Base-by-base conservation (phyloP, 1,139 yeast genomes). In the Pneumocystis jirovecii region DNA sequence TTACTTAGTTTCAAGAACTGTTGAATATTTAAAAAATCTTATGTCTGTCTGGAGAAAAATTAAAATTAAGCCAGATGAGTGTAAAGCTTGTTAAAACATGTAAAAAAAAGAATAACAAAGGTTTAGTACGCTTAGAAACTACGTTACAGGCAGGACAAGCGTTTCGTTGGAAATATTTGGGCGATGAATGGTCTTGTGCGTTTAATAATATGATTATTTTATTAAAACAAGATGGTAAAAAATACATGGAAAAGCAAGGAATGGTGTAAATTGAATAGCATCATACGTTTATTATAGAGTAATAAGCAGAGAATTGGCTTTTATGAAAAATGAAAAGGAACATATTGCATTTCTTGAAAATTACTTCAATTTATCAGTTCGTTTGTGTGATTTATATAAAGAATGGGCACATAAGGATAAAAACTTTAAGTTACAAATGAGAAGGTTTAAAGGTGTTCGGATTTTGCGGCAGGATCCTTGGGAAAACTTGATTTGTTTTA, bases 381-480 rank as follows among this genome's bases (percentile, higher is more conserved):
- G 82, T 21, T 75, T 90, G 35, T 74, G 73, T 4, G 76, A 78
- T 0, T 77, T 93, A 34, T 85, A 86, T 71, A 68, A 74, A 1
- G 78, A 80, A 39, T 93, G 97, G 97, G 72, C 80, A 4, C 65
- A 68, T 0, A 79, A 76, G 15, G 96, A 90, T 73, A 68, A 78
- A 34, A 75, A 80, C 63, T 82, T 83, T 74, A 71, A 74, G 66
- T 70, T 72, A 60, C 71, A 72, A 62, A 66, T 71, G 7, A 72
- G 74, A 2, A 75, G 76, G 35, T 83, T 84, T 66, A 78, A 79
- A 2, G 98, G 98, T 0, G 85, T 91, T 37, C 77, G 97, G 57
- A 88, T 90, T 67, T 80, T 91, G 40, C 80, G 91, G 64, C 97
- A 93, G 74, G 96, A 91, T 69, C 98, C 98, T 0, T 93, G 97